These are phyloP conservation scores for Talaromyces sp. DNA, from an alignment of 2,329 filamentous ascomycete genomes.

Conservation along the genomic window DNA sequence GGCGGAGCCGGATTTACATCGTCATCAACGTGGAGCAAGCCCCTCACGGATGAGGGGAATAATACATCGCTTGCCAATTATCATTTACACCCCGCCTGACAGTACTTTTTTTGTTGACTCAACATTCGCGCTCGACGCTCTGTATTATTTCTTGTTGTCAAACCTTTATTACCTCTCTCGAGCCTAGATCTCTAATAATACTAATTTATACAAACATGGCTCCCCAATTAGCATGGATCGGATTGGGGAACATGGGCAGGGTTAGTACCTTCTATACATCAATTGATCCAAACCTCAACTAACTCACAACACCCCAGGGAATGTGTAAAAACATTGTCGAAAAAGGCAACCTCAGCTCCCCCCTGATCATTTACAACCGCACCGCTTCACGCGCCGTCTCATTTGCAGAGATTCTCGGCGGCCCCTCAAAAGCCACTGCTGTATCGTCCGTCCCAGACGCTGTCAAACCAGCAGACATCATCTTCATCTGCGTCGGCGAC, in stretches of 20 bases:
- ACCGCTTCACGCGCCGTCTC: conserved; percentile 61
- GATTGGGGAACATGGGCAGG: conserved; percentile 21
- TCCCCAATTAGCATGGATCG: conserved; percentile 17
- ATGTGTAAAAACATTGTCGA: conserved; percentile 80
- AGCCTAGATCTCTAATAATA: background rate
- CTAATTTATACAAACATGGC: conserved; percentile 5
- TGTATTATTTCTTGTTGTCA: background rate
- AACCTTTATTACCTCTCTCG: background rate
- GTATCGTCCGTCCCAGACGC: conserved; percentile 61
- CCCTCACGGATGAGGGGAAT: background rate
- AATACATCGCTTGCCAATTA: background rate
- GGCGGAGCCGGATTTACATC: background rate
- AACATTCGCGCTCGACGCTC: background rate
- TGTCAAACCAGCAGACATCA: conserved; percentile 64
- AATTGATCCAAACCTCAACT: background rate
- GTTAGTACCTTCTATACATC: conserved; percentile 12
- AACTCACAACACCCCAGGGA: conserved; percentile 46
- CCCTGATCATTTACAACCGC: conserved; percentile 76
- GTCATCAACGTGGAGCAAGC: background rate
- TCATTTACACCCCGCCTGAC: background rate
- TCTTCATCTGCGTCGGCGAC: conserved; percentile 76
- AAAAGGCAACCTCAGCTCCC: conserved; percentile 66
- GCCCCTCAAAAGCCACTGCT: conserved; percentile 54
- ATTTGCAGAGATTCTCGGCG: conserved; percentile 54
- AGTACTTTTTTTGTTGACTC: background rate